Evolutionary conservation across 345 rosid species (phyloP).

Genomic region (Isatis tinctoria): DNA sequence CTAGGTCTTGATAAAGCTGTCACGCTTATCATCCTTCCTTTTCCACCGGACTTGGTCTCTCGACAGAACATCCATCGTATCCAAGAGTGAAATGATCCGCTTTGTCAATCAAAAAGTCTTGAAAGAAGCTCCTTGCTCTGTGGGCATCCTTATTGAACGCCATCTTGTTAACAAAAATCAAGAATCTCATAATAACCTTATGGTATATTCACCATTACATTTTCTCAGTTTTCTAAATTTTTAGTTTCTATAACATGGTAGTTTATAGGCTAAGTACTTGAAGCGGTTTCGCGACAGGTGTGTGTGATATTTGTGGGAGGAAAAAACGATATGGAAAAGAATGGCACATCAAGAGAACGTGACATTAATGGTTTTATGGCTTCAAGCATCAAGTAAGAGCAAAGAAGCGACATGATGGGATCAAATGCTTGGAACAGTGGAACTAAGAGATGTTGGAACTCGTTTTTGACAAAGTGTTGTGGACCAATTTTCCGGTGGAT

Average conservation of each 20-base stretch:
- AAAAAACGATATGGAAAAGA: slow-evolving; percentile 41
- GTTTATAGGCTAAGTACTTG: background rate
- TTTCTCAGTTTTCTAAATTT: no score
- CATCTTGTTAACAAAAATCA: background rate
- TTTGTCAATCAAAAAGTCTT: no score
- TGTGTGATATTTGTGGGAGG: slow-evolving; percentile 50
- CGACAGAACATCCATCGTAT: no score
- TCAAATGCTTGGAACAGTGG: background rate
- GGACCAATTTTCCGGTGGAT: no score
- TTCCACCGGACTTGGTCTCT: no score
- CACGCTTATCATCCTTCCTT: slow-evolving; percentile 35
- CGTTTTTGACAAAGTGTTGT: no score
- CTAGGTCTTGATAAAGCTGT: slow-evolving; percentile 43
- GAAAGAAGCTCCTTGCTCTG: no score
- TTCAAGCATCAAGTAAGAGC: background rate
- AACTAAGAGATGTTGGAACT: no score
- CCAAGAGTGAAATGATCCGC: no score
- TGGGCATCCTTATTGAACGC: slow-evolving; percentile 18
- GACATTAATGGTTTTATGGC: slow-evolving; percentile 28
- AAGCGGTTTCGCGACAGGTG: background rate
- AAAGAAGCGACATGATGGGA: background rate
- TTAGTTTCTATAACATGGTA: no score
- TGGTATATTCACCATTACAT: background rate
- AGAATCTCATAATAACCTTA: background rate
- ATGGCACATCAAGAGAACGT: slow-evolving; percentile 31